A percentile compares a stretch with the other conserved stretches of the same genome.
phyloP scores from a whole-genome alignment of 306 rosid species.

The Vicia faba region DNA sequence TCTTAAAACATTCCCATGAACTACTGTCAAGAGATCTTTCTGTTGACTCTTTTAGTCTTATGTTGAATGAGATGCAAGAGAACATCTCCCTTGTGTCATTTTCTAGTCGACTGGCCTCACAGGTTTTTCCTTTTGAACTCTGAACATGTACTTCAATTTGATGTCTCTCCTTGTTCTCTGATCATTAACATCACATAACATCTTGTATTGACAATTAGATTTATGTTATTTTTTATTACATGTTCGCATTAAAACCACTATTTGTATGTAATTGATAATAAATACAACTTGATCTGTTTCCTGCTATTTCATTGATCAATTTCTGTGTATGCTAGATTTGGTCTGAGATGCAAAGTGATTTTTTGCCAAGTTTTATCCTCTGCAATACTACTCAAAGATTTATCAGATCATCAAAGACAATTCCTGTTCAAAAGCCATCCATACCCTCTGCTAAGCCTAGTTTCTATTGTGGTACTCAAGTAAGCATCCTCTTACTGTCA shows the following conservation, averaged over 20 bases:
- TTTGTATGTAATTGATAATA: constrained; percentile 32
- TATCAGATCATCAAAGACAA: constrained; percentile 75
- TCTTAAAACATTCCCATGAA: constrained; percentile 81
- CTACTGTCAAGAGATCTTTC: constrained; percentile 79
- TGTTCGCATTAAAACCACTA: constrained; percentile 25
- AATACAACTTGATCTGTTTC: constrained; percentile 26
- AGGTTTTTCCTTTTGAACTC: constrained; percentile 60
- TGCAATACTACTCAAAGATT: constrained; percentile 97
- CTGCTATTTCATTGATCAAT: constrained; percentile 36
- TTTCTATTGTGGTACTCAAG: constrained; percentile 92
- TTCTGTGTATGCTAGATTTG: constrained; percentile 69
- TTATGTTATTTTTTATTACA: constrained; percentile 13
- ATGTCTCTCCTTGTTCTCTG: constrained; percentile 19
- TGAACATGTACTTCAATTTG: constrained; percentile 26
- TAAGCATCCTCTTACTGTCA: constrained; percentile 44
- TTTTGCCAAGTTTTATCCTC: constrained; percentile 87
- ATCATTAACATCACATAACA: not conserved
- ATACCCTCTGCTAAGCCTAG: constrained; percentile 93
- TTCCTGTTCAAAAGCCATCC: constrained; percentile 93
- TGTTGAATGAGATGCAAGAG: constrained; percentile 98
- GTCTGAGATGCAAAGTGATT: constrained; percentile 98
- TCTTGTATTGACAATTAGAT: not conserved
- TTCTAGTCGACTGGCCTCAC: constrained; percentile 94
- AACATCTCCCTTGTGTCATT: constrained; percentile 92
- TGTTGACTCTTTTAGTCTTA: constrained; percentile 79